These are phyloP conservation scores for Ailanthus altissimus DNA, from an alignment of 345 rosid species.

Conservation along the genomic window DNA sequence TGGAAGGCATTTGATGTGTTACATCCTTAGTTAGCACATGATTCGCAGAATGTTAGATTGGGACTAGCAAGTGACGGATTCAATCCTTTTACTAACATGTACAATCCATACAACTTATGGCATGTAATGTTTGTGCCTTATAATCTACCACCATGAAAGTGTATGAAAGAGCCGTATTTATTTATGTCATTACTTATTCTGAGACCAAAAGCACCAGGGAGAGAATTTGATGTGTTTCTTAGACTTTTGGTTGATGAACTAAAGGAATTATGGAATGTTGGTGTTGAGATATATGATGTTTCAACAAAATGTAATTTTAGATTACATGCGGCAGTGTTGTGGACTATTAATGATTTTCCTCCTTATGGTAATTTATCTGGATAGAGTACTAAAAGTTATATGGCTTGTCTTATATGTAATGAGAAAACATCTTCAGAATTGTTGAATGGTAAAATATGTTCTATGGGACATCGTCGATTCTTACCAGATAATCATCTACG, in stretches of 20 bases:
- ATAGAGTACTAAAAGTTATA: no score
- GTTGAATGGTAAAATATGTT: no score
- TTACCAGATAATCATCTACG: no score
- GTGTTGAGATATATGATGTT: no score
- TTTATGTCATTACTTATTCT: no score
- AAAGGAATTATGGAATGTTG: no score
- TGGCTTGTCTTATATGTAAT: no score
- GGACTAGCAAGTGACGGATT: conserved; percentile 3
- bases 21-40: neutral
- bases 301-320: no score
- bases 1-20: neutral
- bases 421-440: no score
- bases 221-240: neutral
- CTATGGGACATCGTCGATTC: no score
- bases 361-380: no score
- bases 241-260: neutral
- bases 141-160: conserved; percentile 17
- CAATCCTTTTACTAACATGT: conserved; percentile 8
- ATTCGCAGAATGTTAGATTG: neutral
- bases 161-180: neutral
- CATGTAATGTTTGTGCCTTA: conserved; percentile 9
- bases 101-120: neutral
- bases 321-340: no score
- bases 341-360: neutral
- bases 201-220: neutral